phyloP scores from a whole-genome alignment of 1,139 yeast species.

The Lodderomyces margitis region DNA sequence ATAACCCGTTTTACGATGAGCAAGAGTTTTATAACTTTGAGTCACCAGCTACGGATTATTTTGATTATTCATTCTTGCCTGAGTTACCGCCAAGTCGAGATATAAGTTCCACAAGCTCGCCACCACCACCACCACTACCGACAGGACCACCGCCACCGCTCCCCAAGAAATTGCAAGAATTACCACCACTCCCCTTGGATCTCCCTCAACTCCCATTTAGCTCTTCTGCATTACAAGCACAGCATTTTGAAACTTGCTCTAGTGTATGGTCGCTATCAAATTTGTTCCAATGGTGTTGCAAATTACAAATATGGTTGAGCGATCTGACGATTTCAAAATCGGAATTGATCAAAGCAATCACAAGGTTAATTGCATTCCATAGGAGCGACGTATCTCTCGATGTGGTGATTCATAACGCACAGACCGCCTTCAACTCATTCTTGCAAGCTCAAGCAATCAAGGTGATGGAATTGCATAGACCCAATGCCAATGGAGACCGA shows the following conservation, averaged over 20 bases:
- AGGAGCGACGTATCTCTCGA: conserved; percentile 53
- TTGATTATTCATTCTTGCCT: conserved; percentile 43
- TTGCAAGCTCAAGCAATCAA: conserved; percentile 45
- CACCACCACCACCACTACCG: conserved; percentile 2
- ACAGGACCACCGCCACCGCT: conserved; percentile 5
- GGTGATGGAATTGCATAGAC: conserved; percentile 10
- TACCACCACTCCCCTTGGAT: conserved; percentile 54
- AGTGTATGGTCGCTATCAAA: conserved; percentile 39
- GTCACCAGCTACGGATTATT: conserved; percentile 28
- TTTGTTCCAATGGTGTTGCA: conserved; percentile 52
- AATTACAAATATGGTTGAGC: conserved; percentile 48
- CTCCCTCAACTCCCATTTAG: conserved; percentile 59
- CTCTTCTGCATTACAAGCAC: conserved; percentile 47
- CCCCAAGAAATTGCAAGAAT: conserved; percentile 18
- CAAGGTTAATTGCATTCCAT: conserved; percentile 50
- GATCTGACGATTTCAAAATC: conserved; percentile 48
- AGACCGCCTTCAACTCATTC: conserved; percentile 49
- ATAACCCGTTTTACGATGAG: conserved; percentile 19
- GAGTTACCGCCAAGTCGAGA: conserved; percentile 30
- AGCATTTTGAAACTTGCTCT: conserved; percentile 43
- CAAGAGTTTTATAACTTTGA: conserved; percentile 22
- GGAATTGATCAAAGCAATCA: conserved; percentile 53
- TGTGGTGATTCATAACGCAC: conserved; percentile 56
- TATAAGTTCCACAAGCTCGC: not conserved
- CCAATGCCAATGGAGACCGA: conserved; percentile 15